Conservation (phyloP, 2,329 filamentous ascomycete species). For the Cladosporium sp. region DNA sequence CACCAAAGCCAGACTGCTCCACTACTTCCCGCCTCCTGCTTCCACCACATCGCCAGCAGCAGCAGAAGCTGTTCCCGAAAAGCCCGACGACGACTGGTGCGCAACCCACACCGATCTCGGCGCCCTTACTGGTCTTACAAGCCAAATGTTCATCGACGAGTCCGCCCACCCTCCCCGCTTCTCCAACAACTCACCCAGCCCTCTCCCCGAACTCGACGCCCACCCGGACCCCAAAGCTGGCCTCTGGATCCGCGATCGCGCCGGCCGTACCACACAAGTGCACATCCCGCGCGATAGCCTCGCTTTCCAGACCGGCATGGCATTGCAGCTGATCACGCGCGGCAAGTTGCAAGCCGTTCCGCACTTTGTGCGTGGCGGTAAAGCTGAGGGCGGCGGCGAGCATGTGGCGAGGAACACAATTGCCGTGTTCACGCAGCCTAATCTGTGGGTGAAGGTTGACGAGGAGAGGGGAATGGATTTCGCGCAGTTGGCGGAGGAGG, state of each 20-base stretch:
- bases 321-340: slow-evolving; percentile 83
- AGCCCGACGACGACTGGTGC: slow-evolving; percentile 85
- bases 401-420: slow-evolving; percentile 67
- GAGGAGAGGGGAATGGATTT: slow-evolving; percentile 65
- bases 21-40: slow-evolving; percentile 71
- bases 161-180: slow-evolving; percentile 35
- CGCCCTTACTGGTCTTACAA: slow-evolving; percentile 88
- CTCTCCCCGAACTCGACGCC: slow-evolving; percentile 64
- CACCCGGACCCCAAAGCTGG: slow-evolving; percentile 83
- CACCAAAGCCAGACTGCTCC: slow-evolving; percentile 85
- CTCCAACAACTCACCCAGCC: slow-evolving; percentile 34
- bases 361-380: slow-evolving; percentile 80
- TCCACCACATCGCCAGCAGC: slow-evolving; percentile 13
- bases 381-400: slow-evolving; percentile 29
- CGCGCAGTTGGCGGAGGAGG: slow-evolving; percentile 64
- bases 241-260: slow-evolving; percentile 87
- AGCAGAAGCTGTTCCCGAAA: slow-evolving; percentile 38
- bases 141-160: slow-evolving; percentile 95
- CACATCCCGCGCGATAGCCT: slow-evolving; percentile 87
- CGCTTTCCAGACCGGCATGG: slow-evolving; percentile 93
- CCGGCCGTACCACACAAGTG: slow-evolving; percentile 80
- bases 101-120: slow-evolving; percentile 87
- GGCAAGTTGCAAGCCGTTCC: slow-evolving; percentile 91
- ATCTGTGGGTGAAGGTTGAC: slow-evolving; percentile 76
- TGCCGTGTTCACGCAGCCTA: slow-evolving; percentile 95